Evolutionary conservation across 2,329 filamentous ascomycete species (phyloP), one percentile per base, ranked within the genome.

Genomic region (Neoascochyta sp.): DNA sequence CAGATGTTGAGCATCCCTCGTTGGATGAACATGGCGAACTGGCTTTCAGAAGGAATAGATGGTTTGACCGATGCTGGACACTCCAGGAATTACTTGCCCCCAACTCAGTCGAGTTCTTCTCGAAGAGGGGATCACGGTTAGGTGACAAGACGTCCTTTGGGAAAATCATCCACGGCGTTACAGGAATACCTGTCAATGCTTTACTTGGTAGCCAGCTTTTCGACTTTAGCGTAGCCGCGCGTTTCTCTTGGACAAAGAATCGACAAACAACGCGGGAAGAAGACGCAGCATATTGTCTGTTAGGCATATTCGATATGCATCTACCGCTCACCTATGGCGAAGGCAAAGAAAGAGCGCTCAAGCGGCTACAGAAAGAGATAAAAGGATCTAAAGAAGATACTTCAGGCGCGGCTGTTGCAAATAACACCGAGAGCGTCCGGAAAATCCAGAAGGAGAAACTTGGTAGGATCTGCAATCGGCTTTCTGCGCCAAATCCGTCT

Each of bases 401-500:
- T 20, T 8, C 18, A 11, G 17, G 10, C 16, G 18, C 17, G 18
- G 9, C 12, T 20, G n/a, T 18, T n/a, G 4, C n/a, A 8, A 28
- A 28, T 3, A 13, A 27, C 16, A 21, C 9, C 13, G 16, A 22
- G 3, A 13, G 12, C 8, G 15, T 18, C 24, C 23, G 15, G 8
- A n/a, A 12, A 20, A 20, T 9, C 12, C 19, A 19, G 20, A 16
- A 32, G 19, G 26, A 23, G 10, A 27, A 18, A 15, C 30, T 34
- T 27, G 14, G 20, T 16, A 36, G 41, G 22, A 47, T 55, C 13
- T 29, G 38, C 15, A 13, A 28, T 5, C 65, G 62, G 63, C 47
- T 66, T 2, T 54, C 51, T 1, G 45, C 60, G 2, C 52, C 63
- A 8, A 59, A 67, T 32, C 55, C 57, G 3, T 62, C 56, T 2